These are phyloP conservation scores for Colletotrichum cereale DNA, from an alignment of 2,329 filamentous ascomycete species.

Conservation along the genomic window DNA sequence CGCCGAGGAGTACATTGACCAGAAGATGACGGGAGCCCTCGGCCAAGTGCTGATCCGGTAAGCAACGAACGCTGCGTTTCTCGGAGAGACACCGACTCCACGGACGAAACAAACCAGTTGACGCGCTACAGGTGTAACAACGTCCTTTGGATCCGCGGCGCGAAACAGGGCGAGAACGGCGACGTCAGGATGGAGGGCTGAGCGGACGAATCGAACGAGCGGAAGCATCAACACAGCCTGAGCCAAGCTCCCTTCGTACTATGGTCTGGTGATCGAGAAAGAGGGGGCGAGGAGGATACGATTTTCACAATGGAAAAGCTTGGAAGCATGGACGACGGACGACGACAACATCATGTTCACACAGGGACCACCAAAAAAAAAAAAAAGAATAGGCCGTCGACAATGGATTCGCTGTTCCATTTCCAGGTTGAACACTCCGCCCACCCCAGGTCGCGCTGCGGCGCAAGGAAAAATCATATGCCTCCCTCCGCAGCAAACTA, in stretches of 20 bases:
- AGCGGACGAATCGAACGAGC: slow-evolving; percentile 23
- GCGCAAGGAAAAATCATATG: slow-evolving; percentile 1
- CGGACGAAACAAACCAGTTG: not conserved
- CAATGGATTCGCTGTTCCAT: slow-evolving; percentile 22
- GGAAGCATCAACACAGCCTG: slow-evolving; percentile 23
- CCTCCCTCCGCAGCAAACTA: slow-evolving; percentile 24
- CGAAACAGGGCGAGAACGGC: slow-evolving; percentile 62
- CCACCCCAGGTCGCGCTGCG: slow-evolving; percentile 20
- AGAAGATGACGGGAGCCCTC: slow-evolving; percentile 85
- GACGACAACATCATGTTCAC: slow-evolving; percentile 20
- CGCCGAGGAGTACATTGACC: slow-evolving; percentile 92
- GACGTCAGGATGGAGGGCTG: slow-evolving; percentile 72
- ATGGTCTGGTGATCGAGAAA: slow-evolving; percentile 7
- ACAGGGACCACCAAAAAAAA: not conserved
- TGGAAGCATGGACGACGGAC: slow-evolving; percentile 10
- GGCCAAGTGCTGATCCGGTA: slow-evolving; percentile 94
- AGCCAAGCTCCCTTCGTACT: not conserved
- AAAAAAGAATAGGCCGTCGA: slow-evolving; percentile 7
- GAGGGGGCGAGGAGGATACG: slow-evolving; percentile 3
- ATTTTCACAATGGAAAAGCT: slow-evolving; percentile 18
- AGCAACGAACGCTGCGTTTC: slow-evolving; percentile 38
- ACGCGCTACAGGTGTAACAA: slow-evolving; percentile 82
- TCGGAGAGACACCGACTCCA: too few species aligned
- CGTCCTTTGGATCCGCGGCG: slow-evolving; percentile 88
- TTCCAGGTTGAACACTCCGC: slow-evolving; percentile 18